Conservation (phyloP, 805 yeast genomes). For the Suhomyces faveliae region DNA sequence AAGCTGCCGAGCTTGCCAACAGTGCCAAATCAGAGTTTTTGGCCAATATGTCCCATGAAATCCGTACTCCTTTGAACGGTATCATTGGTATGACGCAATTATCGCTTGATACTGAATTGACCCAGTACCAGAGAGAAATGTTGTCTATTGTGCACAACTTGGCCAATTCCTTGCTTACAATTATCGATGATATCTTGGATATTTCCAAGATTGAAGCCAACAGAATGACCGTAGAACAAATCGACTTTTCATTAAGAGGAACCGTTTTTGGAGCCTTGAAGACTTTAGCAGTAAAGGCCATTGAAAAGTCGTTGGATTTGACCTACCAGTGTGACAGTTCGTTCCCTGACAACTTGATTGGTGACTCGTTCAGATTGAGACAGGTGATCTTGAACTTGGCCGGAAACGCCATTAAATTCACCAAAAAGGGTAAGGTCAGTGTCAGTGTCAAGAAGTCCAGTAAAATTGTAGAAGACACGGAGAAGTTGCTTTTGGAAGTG, state of each 20-base stretch:
- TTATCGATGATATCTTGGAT: slow-evolving; percentile 87
- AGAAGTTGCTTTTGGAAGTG: slow-evolving; percentile 63
- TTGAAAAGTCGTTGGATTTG: slow-evolving; percentile 78
- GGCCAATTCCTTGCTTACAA: slow-evolving; percentile 81
- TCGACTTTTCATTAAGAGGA: slow-evolving; percentile 80
- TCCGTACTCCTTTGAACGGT: slow-evolving; percentile 91
- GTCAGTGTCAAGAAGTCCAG: slow-evolving; percentile 63
- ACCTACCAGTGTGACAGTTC: slow-evolving; percentile 81
- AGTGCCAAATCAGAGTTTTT: slow-evolving; percentile 86
- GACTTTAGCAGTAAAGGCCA: slow-evolving; percentile 86
- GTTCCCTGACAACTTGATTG: slow-evolving; percentile 82
- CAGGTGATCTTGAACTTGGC: slow-evolving; percentile 85
- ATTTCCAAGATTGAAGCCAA: slow-evolving; percentile 92
- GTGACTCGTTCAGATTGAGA: slow-evolving; percentile 84
- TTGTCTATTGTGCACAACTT: slow-evolving; percentile 82
- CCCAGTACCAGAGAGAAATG: slow-evolving; percentile 92
- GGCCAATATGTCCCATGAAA: slow-evolving; percentile 83
- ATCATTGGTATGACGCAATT: slow-evolving; percentile 91
- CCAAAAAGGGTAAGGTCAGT: slow-evolving; percentile 78
- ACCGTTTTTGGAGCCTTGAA: slow-evolving; percentile 89
- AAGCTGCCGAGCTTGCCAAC: slow-evolving; percentile 90
- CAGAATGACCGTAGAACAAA: slow-evolving; percentile 88
- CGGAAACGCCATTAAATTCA: slow-evolving; percentile 88
- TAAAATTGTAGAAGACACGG: slow-evolving; percentile 30
- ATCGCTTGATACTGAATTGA: slow-evolving; percentile 82